phyloP scores from a whole-genome alignment of 306 rosid genomes.

The Vachellia collinsii region DNA sequence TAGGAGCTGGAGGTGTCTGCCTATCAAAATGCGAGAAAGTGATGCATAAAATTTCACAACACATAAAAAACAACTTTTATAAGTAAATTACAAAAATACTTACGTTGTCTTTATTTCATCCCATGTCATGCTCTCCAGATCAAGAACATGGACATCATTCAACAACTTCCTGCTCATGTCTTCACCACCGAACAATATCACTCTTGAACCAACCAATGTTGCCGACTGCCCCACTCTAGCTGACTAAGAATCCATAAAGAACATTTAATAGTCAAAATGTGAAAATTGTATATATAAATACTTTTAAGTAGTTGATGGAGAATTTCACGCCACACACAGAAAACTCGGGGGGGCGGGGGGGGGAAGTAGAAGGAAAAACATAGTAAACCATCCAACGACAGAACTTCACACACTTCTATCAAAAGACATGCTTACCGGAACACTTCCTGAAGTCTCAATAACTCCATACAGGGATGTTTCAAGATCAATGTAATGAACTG shows the following conservation, averaged over 20 bases:
- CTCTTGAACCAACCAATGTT: conserved; percentile 79
- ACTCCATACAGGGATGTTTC: conserved; percentile 66
- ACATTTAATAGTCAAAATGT: conserved; percentile 33
- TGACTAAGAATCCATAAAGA: conserved; percentile 53
- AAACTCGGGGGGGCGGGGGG: conserved; percentile 17
- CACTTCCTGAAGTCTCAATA: conserved; percentile 77
- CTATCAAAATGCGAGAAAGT: conserved; percentile 68
- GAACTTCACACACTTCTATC: conserved; percentile 32
- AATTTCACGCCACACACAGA: conserved; percentile 27
- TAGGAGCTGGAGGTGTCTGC: conserved; percentile 91
- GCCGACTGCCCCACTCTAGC: conserved; percentile 90
- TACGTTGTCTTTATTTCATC: conserved; percentile 64
- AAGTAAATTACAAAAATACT: conserved; percentile 52
- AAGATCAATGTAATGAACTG: conserved; percentile 80
- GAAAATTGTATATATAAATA: conserved; percentile 28
- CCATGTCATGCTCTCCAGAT: conserved; percentile 90
- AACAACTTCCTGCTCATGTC: conserved; percentile 76
- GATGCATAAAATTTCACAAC: conserved; percentile 39
- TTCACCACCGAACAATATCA: conserved; percentile 95
- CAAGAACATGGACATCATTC: conserved; percentile 84
- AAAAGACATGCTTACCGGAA: conserved; percentile 67
- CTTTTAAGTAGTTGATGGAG: conserved; percentile 9
- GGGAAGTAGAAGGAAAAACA: conserved; percentile 12
- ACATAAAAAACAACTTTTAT: conserved; percentile 31
- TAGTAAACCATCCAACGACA: conserved; percentile 14